Evolutionary conservation across 2,329 filamentous ascomycete genomes (phyloP), one percentile per base, ranked within the genome.

Genomic region (Diplodia sapinea): DNA sequence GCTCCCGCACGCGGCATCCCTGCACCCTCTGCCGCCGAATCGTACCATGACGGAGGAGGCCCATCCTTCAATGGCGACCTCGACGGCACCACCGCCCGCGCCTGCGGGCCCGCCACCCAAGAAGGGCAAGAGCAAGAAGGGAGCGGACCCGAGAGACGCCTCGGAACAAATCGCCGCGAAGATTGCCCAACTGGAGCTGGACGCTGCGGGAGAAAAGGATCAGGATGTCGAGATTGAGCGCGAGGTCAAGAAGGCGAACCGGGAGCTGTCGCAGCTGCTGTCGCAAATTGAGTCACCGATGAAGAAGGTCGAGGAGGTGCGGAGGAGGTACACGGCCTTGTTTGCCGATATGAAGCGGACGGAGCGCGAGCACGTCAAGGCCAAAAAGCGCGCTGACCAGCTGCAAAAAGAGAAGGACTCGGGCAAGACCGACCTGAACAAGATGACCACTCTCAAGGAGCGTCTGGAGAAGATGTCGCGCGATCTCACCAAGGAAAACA

Each of bases 371-470:
- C 94, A 96, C 76, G 87, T 92, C 70, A 98, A 97, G 81, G 95
- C 94, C 74, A 98, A 97, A 84, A 96, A 97, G 79, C 90, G 93
- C 29, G 92, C 92, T 31, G 95, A 99, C 77, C 91, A 93, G 75
- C 81, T 99, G 66, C 95, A 99, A 79, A 99, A 98, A 78, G 95
- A 99, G 75, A 96, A 96, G 79, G 95, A 99, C 77, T 89, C 92
- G 72, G 91, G 91, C 68, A 89, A 93, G 73, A 91, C 90, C 56
- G 95, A 99, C 78, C 84, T 97, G 67, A 94, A 89, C 81, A 97
- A 97, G 81, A 94, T 94, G 26, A 89, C 91, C 23, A 91, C 90
- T 1, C 88, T 98, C 76, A 97, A 96, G 79, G 94, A 98, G 78
- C 98, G 98, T 81, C 84, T 99, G 55, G 95, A 99, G 80, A 99